phyloP scores from a whole-genome alignment of 2,329 filamentous ascomycete genomes.

The Aspergillus ochraceoroseus region DNA sequence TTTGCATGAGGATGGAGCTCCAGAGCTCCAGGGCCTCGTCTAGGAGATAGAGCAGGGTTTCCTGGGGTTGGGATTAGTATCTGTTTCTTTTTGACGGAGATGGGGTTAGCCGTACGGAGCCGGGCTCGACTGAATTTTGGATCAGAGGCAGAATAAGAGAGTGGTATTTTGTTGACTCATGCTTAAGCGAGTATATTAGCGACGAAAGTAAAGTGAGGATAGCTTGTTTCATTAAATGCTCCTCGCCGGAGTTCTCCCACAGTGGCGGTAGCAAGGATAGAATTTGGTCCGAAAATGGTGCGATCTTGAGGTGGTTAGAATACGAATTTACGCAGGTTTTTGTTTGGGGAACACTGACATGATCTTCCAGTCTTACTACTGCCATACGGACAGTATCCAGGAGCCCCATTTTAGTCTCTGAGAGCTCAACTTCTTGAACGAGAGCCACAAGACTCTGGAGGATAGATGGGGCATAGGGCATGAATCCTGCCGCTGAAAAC shows the following conservation, averaged over 20 bases:
- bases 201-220: constrained; percentile 81
- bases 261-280: constrained; percentile 72
- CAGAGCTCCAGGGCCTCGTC: constrained; percentile 91
- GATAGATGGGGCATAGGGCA: constrained; percentile 70
- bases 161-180: constrained; percentile 72
- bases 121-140: constrained; percentile 68
- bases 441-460: constrained; percentile 69
- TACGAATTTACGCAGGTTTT: neutral
- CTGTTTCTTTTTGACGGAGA: neutral
- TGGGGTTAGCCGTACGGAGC: constrained; percentile 51
- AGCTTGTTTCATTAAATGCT: constrained; percentile 89
- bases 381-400: constrained; percentile 79
- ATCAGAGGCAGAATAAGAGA: constrained; percentile 76
- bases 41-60: constrained; percentile 72
- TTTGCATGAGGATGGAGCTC: constrained; percentile 67
- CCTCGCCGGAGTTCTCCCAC: constrained; percentile 80
- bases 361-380: constrained; percentile 73
- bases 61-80: constrained; percentile 31
- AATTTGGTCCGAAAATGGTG: constrained; percentile 69
- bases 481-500: constrained; percentile 68
- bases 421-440: constrained; percentile 71
- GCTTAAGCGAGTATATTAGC: constrained; percentile 79
- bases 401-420: constrained; percentile 86
- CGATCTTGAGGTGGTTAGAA: constrained; percentile 43
- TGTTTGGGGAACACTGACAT: constrained; percentile 44